These are phyloP conservation scores for Deakozyma indianensis DNA, from an alignment of 805 yeast species.

Conservation along the genomic window DNA sequence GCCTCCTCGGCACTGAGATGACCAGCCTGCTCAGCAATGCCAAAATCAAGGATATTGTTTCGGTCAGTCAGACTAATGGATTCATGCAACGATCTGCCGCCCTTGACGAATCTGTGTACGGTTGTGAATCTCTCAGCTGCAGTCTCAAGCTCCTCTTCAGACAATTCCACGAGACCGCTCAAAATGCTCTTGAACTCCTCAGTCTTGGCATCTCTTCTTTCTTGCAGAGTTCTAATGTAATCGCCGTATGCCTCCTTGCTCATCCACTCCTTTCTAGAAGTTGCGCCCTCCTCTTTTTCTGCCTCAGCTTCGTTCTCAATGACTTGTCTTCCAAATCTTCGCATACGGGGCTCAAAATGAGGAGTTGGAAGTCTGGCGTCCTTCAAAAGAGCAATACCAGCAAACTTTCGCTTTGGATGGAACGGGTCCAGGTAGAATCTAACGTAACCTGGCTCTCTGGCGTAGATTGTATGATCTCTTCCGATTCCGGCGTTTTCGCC, in stretches of 20 bases:
- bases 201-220: slow-evolving; percentile 21
- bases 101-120: slow-evolving; percentile 39
- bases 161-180: slow-evolving; percentile 9
- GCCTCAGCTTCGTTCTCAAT: slow-evolving; percentile 39
- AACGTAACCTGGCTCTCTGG: slow-evolving; percentile 86
- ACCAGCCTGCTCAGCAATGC: slow-evolving; percentile 20
- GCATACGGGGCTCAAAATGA: slow-evolving; percentile 75
- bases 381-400: slow-evolving; percentile 67
- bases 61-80: slow-evolving; percentile 47
- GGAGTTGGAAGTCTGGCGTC: slow-evolving; percentile 65
- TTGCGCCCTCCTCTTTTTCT: slow-evolving; percentile 39
- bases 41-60: slow-evolving; percentile 26
- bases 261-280: slow-evolving; percentile 55
- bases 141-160: slow-evolving; percentile 19
- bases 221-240: slow-evolving; percentile 27
- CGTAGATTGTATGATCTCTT: slow-evolving; percentile 83
- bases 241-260: slow-evolving; percentile 38
- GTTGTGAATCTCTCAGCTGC: slow-evolving; percentile 41
- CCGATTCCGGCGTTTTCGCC: slow-evolving; percentile 82
- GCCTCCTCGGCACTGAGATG: slow-evolving; percentile 22
- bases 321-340: slow-evolving; percentile 66
- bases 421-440: slow-evolving; percentile 88
- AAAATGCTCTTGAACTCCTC: slow-evolving; percentile 22
- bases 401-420: slow-evolving; percentile 82
- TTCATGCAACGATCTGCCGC: slow-evolving; percentile 42